A percentile compares a stretch with the other conserved stretches of the same genome.
Evolutionary conservation across 2,329 filamentous ascomycete species (phyloP).

Genomic region (Zalaria obscura): DNA sequence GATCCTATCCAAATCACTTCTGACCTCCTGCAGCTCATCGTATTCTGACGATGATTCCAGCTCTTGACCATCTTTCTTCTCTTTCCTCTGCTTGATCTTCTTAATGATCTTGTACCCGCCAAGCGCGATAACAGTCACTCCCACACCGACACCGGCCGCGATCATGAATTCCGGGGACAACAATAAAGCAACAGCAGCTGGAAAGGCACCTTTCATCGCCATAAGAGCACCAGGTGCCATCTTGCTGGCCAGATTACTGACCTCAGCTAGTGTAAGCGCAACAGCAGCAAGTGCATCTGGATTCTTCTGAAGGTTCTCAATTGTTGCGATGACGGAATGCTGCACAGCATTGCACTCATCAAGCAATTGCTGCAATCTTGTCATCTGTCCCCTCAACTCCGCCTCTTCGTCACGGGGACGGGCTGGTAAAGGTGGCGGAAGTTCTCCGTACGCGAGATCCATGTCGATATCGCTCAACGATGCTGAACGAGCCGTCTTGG

Average conservation of each 20-base stretch:
- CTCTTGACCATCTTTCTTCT: conserved; percentile 15
- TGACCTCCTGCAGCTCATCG: conserved; percentile 43
- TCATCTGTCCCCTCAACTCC: conserved; percentile 54
- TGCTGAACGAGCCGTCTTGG: conserved; percentile 17
- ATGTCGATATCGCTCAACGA: conserved; percentile 55
- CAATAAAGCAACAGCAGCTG: conserved; percentile 73
- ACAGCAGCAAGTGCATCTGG: conserved; percentile 90
- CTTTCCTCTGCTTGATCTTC: conserved; percentile 46
- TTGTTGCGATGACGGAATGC: conserved; percentile 68
- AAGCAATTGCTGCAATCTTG: conserved; percentile 60
- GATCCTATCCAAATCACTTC: conserved; percentile 40
- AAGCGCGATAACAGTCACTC: conserved; percentile 89
- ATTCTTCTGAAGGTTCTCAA: conserved; percentile 64
- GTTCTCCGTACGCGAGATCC: conserved; percentile 79
- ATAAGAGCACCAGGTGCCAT: conserved; percentile 70
- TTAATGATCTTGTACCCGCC: conserved; percentile 97
- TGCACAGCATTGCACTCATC: conserved; percentile 83
- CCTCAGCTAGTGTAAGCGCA: conserved; percentile 80
- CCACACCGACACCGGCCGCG: conserved; percentile 73
- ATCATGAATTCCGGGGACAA: conserved; percentile 90
- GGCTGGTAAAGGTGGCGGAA: conserved; percentile 52
- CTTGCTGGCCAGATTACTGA: conserved; percentile 68
- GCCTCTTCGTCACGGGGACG: conserved; percentile 31
- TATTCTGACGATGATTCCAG: conserved; percentile 20
- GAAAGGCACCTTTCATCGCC: conserved; percentile 65